Evolutionary conservation across 805 yeast species (phyloP).

Genomic region (Candida anglica): DNA sequence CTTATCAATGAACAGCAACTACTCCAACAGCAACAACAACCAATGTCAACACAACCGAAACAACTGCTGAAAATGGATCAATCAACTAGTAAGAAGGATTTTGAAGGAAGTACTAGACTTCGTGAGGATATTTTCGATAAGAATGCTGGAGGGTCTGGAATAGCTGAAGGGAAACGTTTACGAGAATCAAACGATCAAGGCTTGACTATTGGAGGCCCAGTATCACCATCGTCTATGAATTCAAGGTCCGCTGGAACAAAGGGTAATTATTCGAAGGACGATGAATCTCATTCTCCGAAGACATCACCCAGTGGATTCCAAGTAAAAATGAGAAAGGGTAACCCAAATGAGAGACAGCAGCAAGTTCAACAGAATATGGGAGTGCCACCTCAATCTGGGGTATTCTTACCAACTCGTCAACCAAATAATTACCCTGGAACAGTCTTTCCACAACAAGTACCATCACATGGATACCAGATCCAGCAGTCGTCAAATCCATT

Average conservation of each 20-base stretch:
- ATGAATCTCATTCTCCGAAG: conserved; percentile 38
- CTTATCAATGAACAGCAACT: conserved; percentile 30
- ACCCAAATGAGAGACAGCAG: too few relatives aligned
- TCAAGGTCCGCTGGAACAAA: conserved; percentile 24
- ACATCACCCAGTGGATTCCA: conserved; percentile 24
- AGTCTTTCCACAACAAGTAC: too few relatives aligned
- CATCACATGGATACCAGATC: too few relatives aligned
- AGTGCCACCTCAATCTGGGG: too few relatives aligned
- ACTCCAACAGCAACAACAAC: conserved; percentile 3
- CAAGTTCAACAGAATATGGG: too few relatives aligned
- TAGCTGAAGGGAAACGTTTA: too few relatives aligned
- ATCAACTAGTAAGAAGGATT: conserved; percentile 5
- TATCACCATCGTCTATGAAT: conserved; percentile 36
- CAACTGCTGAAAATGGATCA: conserved; percentile 5
- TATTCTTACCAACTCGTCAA: too few relatives aligned
- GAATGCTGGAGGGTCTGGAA: too few relatives aligned
- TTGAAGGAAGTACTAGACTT: conserved; percentile 17
- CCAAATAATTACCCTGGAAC: too few relatives aligned
- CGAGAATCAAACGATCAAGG: too few relatives aligned
- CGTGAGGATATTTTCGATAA: conserved; percentile 37
- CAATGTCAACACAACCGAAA: conserved; percentile 7
- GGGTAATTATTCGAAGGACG: conserved; percentile 11
- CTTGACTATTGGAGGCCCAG: too few relatives aligned
- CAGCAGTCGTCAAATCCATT: too few relatives aligned
- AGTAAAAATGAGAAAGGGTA: conserved; percentile 1